Conservation (phyloP, 2,329 filamentous ascomycete species). For the Purpureocillium lavendulum region DNA sequence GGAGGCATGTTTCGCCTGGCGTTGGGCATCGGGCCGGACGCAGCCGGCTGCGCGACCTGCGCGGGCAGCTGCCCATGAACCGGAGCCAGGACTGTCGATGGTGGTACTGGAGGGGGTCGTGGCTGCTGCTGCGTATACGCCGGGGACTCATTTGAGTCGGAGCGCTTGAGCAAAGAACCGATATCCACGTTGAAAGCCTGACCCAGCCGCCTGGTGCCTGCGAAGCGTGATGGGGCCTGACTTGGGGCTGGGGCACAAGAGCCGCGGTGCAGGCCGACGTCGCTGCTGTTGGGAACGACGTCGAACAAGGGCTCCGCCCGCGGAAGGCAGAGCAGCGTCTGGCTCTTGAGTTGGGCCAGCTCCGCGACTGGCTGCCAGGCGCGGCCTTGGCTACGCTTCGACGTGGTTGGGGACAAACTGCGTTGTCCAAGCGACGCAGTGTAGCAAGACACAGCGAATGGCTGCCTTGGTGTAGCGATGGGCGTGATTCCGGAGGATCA, state of each 20-base stretch:
- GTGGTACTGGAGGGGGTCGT: constrained; percentile 15
- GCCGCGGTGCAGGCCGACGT: constrained; percentile 18
- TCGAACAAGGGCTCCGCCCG: constrained; percentile 28
- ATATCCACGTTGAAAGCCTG: constrained; percentile 83
- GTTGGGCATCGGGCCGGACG: constrained; percentile 21
- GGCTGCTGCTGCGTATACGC: constrained; percentile 29
- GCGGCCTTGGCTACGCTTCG: constrained; percentile 3
- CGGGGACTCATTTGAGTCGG: constrained; percentile 64
- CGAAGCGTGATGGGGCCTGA: constrained; percentile 17
- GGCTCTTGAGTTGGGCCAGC: constrained; percentile 34
- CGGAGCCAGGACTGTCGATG: constrained; percentile 8
- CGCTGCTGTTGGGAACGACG: constrained; percentile 17
- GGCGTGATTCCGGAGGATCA: not conserved
- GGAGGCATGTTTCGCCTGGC: constrained; percentile 27
- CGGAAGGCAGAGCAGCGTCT: constrained; percentile 31
- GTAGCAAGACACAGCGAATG: constrained; percentile 9
- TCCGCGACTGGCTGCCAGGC: constrained; percentile 20
- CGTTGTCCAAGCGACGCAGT: constrained; percentile 10
- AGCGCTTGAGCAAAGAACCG: constrained; percentile 73
- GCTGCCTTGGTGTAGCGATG: constrained; percentile 4
- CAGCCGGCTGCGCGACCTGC: constrained; percentile 19
- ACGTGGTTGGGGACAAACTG: constrained; percentile 1
- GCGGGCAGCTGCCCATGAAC: constrained; percentile 14
- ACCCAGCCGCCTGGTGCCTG: constrained; percentile 15
- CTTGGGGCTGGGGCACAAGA: constrained; percentile 19